Evolutionary conservation across 257 asterid genomes (phyloP).

Genomic region (Anisodus acutangulus): DNA sequence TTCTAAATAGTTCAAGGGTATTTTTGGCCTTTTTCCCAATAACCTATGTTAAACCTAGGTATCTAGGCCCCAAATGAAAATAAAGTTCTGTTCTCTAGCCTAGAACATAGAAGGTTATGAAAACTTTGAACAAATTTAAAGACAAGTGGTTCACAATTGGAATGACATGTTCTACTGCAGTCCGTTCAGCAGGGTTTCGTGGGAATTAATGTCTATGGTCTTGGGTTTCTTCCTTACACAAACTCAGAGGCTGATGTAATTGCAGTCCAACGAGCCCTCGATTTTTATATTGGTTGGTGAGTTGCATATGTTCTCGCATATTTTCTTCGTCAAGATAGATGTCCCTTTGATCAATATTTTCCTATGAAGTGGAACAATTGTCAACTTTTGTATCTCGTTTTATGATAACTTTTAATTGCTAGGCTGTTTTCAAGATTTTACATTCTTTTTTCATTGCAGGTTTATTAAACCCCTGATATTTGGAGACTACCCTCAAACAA

Average conservation of each 20-base stretch:
- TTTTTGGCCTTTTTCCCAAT: too few species aligned
- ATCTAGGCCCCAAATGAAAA: too few species aligned
- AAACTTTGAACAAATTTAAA: neutral
- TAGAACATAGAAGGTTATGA: neutral
- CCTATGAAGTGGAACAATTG: neutral
- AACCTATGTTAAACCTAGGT: too few species aligned
- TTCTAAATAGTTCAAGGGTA: too few species aligned
- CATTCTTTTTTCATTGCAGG: constrained; percentile 40
- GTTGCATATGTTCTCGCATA: neutral
- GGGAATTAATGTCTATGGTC: constrained; percentile 52
- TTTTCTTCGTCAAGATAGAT: neutral
- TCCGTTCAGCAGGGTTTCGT: constrained; percentile 56
- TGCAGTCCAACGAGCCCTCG: constrained; percentile 53
- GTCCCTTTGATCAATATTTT: neutral
- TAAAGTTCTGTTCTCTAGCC: neutral
- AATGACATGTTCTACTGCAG: constrained; percentile 38
- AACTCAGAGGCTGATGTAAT: constrained; percentile 44
- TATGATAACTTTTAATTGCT: neutral
- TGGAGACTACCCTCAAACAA: constrained; percentile 63
- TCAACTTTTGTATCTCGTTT: neutral
- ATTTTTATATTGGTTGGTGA: constrained; percentile 62
- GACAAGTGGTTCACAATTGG: neutral
- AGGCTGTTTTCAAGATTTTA: neutral
- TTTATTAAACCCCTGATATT: constrained; percentile 52
- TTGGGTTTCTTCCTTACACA: constrained; percentile 46